Evolutionary conservation across 1,284 basidiomycete genomes (phyloP).

Genomic region (Flammula alnicola): DNA sequence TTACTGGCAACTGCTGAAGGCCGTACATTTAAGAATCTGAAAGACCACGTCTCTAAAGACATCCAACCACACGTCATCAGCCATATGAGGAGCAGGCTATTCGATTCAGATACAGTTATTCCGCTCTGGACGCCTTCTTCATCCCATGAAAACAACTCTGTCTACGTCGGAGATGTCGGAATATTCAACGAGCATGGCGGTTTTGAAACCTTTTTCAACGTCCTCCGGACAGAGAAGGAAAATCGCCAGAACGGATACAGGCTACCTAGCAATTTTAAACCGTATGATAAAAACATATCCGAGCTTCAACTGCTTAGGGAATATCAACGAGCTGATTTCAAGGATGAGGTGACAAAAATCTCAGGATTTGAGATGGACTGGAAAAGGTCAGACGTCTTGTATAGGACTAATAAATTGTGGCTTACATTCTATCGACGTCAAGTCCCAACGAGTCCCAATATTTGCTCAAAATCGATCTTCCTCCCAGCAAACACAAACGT

Average conservation of each 20-base stretch:
- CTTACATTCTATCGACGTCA: too few species aligned
- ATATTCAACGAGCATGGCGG: constrained; percentile 3
- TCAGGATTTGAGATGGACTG: too few species aligned
- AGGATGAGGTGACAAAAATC: too few species aligned
- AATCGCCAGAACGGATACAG: background rate
- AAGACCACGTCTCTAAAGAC: background rate
- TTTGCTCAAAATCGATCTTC: too few species aligned
- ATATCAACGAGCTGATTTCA: too few species aligned
- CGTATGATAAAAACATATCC: background rate
- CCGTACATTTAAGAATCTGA: too few species aligned
- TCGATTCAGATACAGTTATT: background rate
- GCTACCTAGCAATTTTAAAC: background rate
- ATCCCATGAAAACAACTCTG: background rate
- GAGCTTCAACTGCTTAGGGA: background rate
- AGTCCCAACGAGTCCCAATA: too few species aligned
- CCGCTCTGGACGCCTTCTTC: background rate
- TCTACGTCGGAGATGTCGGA: constrained; percentile 13
- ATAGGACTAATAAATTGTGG: too few species aligned
- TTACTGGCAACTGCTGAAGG: too few species aligned
- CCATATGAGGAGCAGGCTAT: background rate
- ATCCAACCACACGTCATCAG: background rate
- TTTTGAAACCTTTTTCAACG: constrained; percentile 13
- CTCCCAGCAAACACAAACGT: too few species aligned
- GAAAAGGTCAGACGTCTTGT: too few species aligned
- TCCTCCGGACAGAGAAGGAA: constrained; percentile 1